Conservation (phyloP, 306 rosid genomes). For the Hippophae rhamnoides region DNA sequence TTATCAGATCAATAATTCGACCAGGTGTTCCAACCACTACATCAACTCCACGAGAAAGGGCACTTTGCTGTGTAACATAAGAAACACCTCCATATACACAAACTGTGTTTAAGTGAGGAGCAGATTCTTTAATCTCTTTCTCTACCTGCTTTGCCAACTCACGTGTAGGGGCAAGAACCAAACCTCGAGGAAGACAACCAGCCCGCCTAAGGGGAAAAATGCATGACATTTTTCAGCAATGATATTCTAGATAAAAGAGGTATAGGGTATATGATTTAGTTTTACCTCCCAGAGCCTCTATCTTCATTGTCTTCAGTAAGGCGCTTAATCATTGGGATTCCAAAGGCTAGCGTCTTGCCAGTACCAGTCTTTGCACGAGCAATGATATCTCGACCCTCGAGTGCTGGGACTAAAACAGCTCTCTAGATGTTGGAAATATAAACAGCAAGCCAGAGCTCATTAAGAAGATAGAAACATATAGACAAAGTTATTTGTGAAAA, state of each 20-base stretch:
- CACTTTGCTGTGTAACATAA: conserved; percentile 65
- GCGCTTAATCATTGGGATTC: conserved; percentile 72
- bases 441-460: neutral
- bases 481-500: too few relatives aligned
- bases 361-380: conserved; percentile 99
- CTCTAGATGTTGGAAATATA: conserved; percentile 37
- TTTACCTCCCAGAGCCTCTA: conserved; percentile 45
- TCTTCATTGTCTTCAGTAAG: conserved; percentile 51
- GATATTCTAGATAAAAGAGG: neutral
- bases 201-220: conserved; percentile 44
- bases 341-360: conserved; percentile 91
- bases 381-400: conserved; percentile 86
- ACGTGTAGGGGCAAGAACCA: conserved; percentile 95
- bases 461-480: neutral
- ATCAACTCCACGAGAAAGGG: conserved; percentile 93
- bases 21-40: conserved; percentile 99
- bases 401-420: conserved; percentile 84
- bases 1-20: conserved; percentile 79
- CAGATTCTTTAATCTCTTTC: conserved; percentile 93
- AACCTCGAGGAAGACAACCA: conserved; percentile 63
- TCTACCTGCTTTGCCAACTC: conserved; percentile 97
- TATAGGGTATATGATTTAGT: neutral
- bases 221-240: conserved; percentile 1
- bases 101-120: conserved; percentile 71
- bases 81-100: conserved; percentile 98